phyloP scores from a whole-genome alignment of 345 rosid species.

The Eucalyptus cloeziana region DNA sequence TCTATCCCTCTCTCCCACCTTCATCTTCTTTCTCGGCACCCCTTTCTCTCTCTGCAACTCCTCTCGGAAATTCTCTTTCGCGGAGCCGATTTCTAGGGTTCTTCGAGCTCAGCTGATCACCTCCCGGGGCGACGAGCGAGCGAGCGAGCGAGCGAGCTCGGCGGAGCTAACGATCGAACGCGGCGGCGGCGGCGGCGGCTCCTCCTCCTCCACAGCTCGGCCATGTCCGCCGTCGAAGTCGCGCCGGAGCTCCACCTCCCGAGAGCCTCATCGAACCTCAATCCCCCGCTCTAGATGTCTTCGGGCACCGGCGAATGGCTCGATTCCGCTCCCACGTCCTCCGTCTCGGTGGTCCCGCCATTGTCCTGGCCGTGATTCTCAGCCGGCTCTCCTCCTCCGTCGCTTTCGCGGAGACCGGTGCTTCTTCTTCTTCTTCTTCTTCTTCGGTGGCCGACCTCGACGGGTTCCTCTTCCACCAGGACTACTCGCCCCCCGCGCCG shows the following conservation, averaged over 20 bases:
- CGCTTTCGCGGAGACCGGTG: slow-evolving; percentile 6
- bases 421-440: slow-evolving; percentile 7
- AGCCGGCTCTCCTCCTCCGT: background rate
- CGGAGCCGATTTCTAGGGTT: slow-evolving; percentile 22
- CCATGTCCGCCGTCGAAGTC: background rate
- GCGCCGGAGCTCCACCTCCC: background rate
- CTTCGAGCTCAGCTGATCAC: slow-evolving; percentile 4
- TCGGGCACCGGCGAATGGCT: slow-evolving; percentile 39
- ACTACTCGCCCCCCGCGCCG: slow-evolving; percentile 95
- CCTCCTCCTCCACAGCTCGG: background rate
- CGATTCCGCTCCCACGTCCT: slow-evolving; percentile 19
- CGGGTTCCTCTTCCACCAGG: slow-evolving; percentile 56
- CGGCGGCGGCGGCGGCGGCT: too few relatives aligned
- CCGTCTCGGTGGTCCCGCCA: background rate
- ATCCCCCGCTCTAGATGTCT: slow-evolving; percentile 40
- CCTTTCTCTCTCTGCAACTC: background rate
- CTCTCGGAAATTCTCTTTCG: background rate
- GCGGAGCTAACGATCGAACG: background rate
- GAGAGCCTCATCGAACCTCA: slow-evolving; percentile 17
- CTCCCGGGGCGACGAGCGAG: background rate
- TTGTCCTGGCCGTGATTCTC: slow-evolving; percentile 3
- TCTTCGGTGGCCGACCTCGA: slow-evolving; percentile 33
- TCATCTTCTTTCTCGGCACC: background rate
- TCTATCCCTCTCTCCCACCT: background rate
- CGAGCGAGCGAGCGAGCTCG: background rate